A percentile compares a stretch with the other conserved stretches of the same genome.
phyloP scores from a whole-genome alignment of 768 basidiomycete species.

The Pulveroboletus ravenelii region DNA sequence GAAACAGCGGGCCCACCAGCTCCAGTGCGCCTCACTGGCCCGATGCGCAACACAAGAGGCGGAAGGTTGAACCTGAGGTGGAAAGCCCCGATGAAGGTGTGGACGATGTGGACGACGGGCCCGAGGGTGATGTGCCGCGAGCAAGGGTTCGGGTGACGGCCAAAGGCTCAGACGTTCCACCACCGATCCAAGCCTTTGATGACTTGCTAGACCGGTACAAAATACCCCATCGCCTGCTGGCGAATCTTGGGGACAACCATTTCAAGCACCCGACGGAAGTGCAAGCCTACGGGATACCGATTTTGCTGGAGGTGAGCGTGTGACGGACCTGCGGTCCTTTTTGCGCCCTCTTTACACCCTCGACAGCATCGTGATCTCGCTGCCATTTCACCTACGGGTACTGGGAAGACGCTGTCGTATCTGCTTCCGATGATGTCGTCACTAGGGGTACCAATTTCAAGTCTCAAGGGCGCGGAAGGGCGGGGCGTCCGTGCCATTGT shows the following conservation, averaged over 20 bases:
- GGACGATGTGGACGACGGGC: conserved; percentile 22
- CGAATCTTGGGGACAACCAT: conserved; percentile 58
- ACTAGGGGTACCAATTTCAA: conserved; percentile 51
- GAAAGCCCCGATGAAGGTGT: conserved; percentile 18
- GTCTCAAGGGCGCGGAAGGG: conserved; percentile 40
- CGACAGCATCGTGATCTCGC: conserved; percentile 75
- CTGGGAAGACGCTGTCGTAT: conserved; percentile 94
- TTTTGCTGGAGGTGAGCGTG: conserved; percentile 64
- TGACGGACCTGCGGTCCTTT: not conserved
- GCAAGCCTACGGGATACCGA: conserved; percentile 75
- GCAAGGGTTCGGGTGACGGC: conserved; percentile 62
- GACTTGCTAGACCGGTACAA: conserved; percentile 54
- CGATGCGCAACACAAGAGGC: conserved; percentile 24
- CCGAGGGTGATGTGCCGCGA: conserved; percentile 20
- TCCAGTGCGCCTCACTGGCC: conserved; percentile 8
- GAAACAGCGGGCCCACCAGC: conserved; percentile 12
- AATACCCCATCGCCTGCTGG: conserved; percentile 54
- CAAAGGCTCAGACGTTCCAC: conserved; percentile 70
- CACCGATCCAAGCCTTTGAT: conserved; percentile 52
- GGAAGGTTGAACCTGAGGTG: conserved; percentile 25
- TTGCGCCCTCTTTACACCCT: not conserved
- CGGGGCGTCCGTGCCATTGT: conserved; percentile 73
- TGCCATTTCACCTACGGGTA: conserved; percentile 95
- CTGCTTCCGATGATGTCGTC: conserved; percentile 73
- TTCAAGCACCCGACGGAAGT: conserved; percentile 74